Evolutionary conservation across 495 filamentous ascomycete species (phyloP).

Genomic region (Cudoniella acicularis): DNA sequence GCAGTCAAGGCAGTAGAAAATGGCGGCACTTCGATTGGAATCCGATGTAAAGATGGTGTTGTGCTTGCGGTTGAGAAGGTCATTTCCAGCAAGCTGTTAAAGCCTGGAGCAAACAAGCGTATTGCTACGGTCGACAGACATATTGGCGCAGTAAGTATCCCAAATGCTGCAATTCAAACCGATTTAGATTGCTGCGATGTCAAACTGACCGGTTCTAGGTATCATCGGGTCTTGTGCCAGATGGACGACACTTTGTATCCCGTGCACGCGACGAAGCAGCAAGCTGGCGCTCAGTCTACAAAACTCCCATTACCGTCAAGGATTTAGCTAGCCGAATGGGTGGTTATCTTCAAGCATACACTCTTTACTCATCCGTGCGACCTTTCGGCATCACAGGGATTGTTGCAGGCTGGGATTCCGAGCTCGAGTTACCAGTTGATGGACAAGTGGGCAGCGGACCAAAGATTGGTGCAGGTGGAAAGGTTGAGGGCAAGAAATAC

Average conservation of each 20-base stretch:
- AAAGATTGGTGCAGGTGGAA: conserved; percentile 72
- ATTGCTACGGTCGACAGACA: conserved; percentile 94
- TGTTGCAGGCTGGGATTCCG: conserved; percentile 87
- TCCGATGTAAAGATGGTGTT: conserved; percentile 95
- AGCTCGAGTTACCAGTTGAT: conserved; percentile 74
- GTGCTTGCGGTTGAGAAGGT: conserved; percentile 97
- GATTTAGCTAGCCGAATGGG: conserved; percentile 88
- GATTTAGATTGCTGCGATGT: background rate
- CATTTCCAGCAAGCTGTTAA: conserved; percentile 89
- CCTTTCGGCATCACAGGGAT: conserved; percentile 97
- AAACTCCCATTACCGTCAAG: conserved; percentile 81
- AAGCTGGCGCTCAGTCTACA: conserved; percentile 83
- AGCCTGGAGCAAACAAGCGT: conserved; percentile 89
- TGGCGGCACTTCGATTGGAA: conserved; percentile 92
- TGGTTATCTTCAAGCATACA: conserved; percentile 94
- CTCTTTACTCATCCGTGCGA: conserved; percentile 90
- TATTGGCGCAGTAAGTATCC: conserved; percentile 75
- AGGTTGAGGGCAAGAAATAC: conserved; percentile 65
- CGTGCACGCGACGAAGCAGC: conserved; percentile 91
- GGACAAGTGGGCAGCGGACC: conserved; percentile 83
- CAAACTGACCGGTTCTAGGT: conserved; percentile 58
- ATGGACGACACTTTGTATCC: conserved; percentile 91
- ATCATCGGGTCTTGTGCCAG: conserved; percentile 87
- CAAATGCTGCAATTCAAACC: background rate
- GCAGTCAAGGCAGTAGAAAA: conserved; percentile 98